Conservation (phyloP, 164 flowering plant species). For the Liquidambar formosana region DNA sequence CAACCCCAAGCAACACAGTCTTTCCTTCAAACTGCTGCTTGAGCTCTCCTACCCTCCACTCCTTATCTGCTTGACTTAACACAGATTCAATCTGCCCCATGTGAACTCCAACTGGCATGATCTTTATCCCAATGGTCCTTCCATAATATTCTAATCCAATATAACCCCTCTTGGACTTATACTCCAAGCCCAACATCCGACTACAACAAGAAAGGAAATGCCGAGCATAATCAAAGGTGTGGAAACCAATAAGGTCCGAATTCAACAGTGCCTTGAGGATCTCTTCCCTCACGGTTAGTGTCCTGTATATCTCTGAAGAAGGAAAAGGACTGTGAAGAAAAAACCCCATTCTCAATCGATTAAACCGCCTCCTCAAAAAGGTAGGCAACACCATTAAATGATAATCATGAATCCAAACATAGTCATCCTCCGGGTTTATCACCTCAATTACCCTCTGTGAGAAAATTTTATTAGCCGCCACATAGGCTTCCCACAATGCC, state of each 20-base stretch:
- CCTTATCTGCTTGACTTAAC: conserved; percentile 55
- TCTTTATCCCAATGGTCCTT: conserved; percentile 71
- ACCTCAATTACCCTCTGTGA: conserved; percentile 74
- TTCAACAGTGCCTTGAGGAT: conserved; percentile 69
- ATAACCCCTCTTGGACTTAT: conserved; percentile 79
- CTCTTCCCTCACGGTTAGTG: conserved; percentile 77
- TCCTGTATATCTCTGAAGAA: conserved; percentile 78
- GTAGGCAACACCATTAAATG: conserved; percentile 84
- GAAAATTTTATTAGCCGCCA: conserved; percentile 69
- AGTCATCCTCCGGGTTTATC: conserved; percentile 79
- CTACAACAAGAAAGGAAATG: conserved; percentile 88
- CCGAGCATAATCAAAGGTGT: conserved; percentile 86
- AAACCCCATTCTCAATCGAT: conserved; percentile 65
- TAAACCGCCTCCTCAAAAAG: conserved; percentile 65
- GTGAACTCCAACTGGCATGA: conserved; percentile 80
- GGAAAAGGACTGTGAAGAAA: conserved; percentile 82
- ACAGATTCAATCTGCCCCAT: conserved; percentile 76
- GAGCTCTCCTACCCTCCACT: conserved; percentile 66
- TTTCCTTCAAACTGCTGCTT: conserved; percentile 69
- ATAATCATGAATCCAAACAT: conserved; percentile 82
- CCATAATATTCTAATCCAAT: conserved; percentile 79
- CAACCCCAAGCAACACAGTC: conserved; percentile 72
- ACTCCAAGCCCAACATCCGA: conserved; percentile 77
- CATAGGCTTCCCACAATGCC: conserved; percentile 79
- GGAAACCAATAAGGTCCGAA: conserved; percentile 74